Percentiles rank a stretch among this genome's conserved stretches.
These are phyloP conservation scores for Phytophthora fragariaefolia DNA, from an alignment of 352 stramenopile genomes.

Conservation along the genomic window DNA sequence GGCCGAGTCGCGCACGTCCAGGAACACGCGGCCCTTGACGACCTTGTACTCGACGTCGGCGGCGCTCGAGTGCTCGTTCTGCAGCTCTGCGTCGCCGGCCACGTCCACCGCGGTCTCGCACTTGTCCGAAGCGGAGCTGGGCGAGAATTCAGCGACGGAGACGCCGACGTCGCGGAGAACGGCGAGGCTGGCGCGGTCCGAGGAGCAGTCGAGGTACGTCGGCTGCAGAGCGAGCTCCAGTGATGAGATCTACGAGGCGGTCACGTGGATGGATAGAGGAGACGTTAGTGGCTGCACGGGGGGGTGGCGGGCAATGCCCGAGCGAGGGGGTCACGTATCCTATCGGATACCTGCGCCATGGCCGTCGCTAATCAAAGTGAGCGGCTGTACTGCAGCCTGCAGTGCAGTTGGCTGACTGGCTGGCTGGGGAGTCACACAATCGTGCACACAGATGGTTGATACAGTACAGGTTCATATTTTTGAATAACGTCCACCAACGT, in stretches of 20 bases:
- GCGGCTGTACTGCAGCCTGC: no score
- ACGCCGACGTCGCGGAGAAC: slow-evolving; percentile 67
- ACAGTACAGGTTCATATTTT: slow-evolving; percentile 50
- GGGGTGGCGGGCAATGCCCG: no score
- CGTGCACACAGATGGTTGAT: slow-evolving; percentile 12
- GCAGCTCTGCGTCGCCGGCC: slow-evolving; percentile 29
- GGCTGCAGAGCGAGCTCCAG: slow-evolving; percentile 52
- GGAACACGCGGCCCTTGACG: slow-evolving; percentile 44
- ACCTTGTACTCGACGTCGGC: slow-evolving; percentile 47
- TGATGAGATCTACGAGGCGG: slow-evolving; percentile 21
- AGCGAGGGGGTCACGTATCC: no score
- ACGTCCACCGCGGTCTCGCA: slow-evolving; percentile 23
- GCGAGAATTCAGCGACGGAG: slow-evolving; percentile 17
- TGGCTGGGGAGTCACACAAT: no score
- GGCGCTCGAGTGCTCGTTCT: slow-evolving; percentile 58
- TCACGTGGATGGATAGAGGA: slow-evolving; percentile 5
- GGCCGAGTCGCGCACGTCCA: slow-evolving; percentile 76
- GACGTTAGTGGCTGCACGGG: slow-evolving; percentile 1
- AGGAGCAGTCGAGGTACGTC: slow-evolving; percentile 69
- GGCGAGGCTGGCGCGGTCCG: slow-evolving; percentile 63
- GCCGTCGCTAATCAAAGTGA: slow-evolving; percentile 17
- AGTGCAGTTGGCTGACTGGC: no score
- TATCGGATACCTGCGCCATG: slow-evolving; percentile 29
- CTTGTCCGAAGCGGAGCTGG: background rate
- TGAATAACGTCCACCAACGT: slow-evolving; percentile 29